These are phyloP conservation scores for Mycena chlorophos DNA, from an alignment of 768 basidiomycete species.

Conservation along the genomic window DNA sequence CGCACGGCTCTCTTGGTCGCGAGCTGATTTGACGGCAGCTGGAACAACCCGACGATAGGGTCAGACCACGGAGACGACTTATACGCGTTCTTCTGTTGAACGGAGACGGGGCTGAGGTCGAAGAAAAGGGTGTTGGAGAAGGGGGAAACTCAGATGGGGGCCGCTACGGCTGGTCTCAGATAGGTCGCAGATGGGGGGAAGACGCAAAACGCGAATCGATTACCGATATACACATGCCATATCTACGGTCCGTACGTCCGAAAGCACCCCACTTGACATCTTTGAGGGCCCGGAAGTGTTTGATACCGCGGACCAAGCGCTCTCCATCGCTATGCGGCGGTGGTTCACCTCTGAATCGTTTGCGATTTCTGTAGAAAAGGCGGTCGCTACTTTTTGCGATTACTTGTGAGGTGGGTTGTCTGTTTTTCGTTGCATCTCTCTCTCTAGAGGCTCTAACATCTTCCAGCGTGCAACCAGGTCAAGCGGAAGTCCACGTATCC, in stretches of 20 bases:
- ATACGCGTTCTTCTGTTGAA: too few species aligned
- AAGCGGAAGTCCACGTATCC: too few species aligned
- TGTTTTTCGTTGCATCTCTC: background rate
- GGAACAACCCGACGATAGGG: constrained; percentile 39
- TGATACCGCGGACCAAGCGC: constrained; percentile 27
- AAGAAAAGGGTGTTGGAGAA: too few species aligned
- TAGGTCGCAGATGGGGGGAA: too few species aligned
- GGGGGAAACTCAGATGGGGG: too few species aligned
- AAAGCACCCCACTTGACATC: too few species aligned
- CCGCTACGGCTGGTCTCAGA: too few species aligned
- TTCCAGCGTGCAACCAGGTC: background rate
- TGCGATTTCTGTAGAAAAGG: constrained; percentile 33
- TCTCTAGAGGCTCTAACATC: background rate
- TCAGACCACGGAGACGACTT: constrained; percentile 39
- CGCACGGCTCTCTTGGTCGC: background rate
- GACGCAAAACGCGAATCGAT: too few species aligned
- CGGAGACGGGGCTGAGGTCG: too few species aligned
- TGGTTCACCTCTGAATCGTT: constrained; percentile 44
- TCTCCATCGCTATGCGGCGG: constrained; percentile 38
- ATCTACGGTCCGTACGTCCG: too few species aligned
- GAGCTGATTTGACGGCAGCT: constrained; percentile 20
- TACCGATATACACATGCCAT: too few species aligned
- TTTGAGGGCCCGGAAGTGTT: constrained; percentile 28
- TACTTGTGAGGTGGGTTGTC: constrained; percentile 30
- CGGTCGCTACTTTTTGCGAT: constrained; percentile 23